Conservation (phyloP, 225 moss, liverwort and hornwort species). For the Pseudoscleropodium purum region DNA sequence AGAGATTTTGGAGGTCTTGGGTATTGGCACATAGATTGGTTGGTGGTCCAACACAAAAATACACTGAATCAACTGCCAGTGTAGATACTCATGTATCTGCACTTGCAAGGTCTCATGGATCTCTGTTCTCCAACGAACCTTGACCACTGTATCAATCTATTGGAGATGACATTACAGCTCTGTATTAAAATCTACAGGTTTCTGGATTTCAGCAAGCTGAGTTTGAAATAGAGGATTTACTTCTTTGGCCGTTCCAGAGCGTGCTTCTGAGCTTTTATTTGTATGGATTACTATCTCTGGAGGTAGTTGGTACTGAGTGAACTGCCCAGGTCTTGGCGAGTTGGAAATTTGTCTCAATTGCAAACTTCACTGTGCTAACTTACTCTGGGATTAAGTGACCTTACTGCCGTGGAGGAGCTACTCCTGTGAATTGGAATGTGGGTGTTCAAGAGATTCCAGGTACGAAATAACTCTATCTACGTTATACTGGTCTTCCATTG, state of each 20-base stretch:
- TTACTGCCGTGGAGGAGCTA: neutral
- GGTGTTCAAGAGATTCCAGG: neutral
- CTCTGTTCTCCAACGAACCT: neutral
- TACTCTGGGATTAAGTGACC: no score
- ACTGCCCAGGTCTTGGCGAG: neutral
- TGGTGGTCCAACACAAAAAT: neutral
- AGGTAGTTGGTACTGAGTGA: neutral
- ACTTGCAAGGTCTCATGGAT: neutral
- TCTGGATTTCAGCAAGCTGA: neutral
- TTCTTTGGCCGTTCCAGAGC: neutral
- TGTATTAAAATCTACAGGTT: neutral
- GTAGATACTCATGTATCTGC: neutral
- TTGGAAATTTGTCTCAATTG: neutral
- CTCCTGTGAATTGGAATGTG: neutral
- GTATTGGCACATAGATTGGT: neutral
- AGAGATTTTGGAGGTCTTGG: neutral
- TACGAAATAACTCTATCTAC: neutral
- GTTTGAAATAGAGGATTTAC: neutral
- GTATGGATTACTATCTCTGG: neutral
- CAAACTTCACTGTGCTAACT: neutral
- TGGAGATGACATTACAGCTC: neutral
- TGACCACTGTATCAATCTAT: neutral
- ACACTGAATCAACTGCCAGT: neutral
- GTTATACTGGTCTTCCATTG: neutral
- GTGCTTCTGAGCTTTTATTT: neutral